Conservation (phyloP, 306 rosid species). For the Inga oerstediana region DNA sequence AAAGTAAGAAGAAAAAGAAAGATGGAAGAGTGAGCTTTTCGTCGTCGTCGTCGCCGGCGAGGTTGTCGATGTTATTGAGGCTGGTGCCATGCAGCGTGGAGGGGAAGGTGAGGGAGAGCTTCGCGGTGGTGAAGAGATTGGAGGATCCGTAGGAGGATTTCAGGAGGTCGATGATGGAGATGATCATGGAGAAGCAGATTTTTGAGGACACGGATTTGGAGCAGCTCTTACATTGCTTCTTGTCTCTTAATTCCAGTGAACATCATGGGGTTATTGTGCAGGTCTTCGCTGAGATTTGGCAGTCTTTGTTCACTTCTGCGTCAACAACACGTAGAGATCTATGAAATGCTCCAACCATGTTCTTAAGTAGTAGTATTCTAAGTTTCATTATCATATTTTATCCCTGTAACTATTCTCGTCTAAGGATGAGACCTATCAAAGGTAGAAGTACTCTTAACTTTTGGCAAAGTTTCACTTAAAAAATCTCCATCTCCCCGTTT, state of each 20-base stretch:
- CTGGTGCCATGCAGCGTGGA: conserved; percentile 1
- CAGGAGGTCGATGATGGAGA: conserved; percentile 66
- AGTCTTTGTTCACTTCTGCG: background rate
- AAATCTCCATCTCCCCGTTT: background rate
- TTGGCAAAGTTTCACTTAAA: background rate
- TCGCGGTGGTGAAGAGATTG: conserved; percentile 62
- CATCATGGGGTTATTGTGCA: conserved; percentile 48
- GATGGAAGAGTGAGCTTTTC: conserved; percentile 18
- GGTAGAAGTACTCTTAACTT: background rate
- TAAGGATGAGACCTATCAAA: background rate
- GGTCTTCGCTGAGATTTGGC: conserved; percentile 39
- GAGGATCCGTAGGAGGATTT: conserved; percentile 62
- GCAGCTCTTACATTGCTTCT: conserved; percentile 56
- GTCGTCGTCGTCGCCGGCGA: conserved; percentile 46
- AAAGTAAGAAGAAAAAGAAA: background rate
- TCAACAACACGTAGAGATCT: background rate
- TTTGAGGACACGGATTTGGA: conserved; percentile 55
- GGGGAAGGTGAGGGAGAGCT: conserved; percentile 51
- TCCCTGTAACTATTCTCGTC: background rate
- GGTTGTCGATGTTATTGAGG: conserved; percentile 64
- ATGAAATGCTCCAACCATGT: background rate
- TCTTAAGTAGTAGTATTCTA: background rate
- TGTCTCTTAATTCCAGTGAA: conserved; percentile 48
- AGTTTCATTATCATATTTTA: background rate
- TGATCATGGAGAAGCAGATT: conserved; percentile 66